Percentiles rank a stretch among this genome's conserved stretches.
Conservation (phyloP, 768 basidiomycete species). For the Tylopilus subfusipes region DNA sequence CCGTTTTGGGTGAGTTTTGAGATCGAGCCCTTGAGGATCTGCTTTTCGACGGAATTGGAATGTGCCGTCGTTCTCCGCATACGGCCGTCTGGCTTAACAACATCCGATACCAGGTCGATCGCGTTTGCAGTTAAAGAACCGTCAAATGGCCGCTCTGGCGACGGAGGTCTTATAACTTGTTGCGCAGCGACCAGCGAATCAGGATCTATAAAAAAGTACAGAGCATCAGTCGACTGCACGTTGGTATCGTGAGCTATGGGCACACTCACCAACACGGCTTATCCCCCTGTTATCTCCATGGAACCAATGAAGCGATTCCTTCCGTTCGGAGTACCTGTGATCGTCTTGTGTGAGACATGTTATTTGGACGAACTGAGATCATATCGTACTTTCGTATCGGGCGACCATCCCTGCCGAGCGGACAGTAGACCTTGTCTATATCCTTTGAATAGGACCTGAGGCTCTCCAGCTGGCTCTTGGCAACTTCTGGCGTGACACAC, state of each 20-base stretch:
- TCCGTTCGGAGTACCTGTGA: slow-evolving; percentile 57
- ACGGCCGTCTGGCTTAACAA: slow-evolving; percentile 38
- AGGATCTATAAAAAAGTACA: slow-evolving; percentile 15
- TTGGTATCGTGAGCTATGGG: not conserved
- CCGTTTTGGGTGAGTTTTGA: slow-evolving; percentile 40
- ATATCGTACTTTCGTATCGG: slow-evolving; percentile 57
- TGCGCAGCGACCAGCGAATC: slow-evolving; percentile 21
- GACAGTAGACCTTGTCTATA: slow-evolving; percentile 47
- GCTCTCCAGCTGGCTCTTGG: slow-evolving; percentile 49
- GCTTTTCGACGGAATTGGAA: slow-evolving; percentile 43
- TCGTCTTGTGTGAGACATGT: not conserved
- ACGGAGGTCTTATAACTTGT: slow-evolving; percentile 12
- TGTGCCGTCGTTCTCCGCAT: slow-evolving; percentile 39
- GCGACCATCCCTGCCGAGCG: slow-evolving; percentile 53
- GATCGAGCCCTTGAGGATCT: slow-evolving; percentile 53
- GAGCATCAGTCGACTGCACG: not conserved
- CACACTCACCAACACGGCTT: slow-evolving; percentile 50
- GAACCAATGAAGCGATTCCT: slow-evolving; percentile 57
- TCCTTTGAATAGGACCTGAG: slow-evolving; percentile 46
- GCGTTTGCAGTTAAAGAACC: slow-evolving; percentile 31
- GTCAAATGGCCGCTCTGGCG: slow-evolving; percentile 27
- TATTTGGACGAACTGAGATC: not conserved
- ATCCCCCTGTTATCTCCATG: slow-evolving; percentile 51
- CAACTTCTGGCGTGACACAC: slow-evolving; percentile 50
- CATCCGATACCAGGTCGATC: slow-evolving; percentile 38